Evolutionary conservation across 129 eudicot species (phyloP).

Genomic region (Helianthus annuus): DNA sequence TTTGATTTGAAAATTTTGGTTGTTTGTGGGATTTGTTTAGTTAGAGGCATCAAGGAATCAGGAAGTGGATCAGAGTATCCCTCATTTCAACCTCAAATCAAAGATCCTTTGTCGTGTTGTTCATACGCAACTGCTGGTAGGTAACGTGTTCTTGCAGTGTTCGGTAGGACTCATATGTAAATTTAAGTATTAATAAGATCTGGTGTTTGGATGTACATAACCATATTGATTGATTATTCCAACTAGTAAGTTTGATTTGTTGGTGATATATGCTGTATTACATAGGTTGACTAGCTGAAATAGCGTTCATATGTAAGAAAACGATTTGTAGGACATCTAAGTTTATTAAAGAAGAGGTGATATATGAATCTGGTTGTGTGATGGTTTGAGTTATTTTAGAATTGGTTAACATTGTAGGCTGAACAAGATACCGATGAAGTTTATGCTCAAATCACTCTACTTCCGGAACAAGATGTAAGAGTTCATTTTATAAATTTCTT

Average conservation of each 20-base stretch:
- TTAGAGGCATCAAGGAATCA: constrained; percentile 86
- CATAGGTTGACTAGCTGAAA: constrained; percentile 5
- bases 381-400: constrained; percentile 16
- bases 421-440: constrained; percentile 96
- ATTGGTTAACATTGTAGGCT: constrained; percentile 56
- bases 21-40: constrained; percentile 41
- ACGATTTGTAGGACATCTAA: not conserved
- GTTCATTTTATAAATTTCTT: constrained; percentile 3
- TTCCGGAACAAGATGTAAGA: constrained; percentile 82
- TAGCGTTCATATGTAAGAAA: constrained; percentile 6
- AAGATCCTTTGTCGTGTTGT: constrained; percentile 86
- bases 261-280: constrained; percentile 2
- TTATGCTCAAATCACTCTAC: constrained; percentile 81
- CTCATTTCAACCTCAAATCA: constrained; percentile 57
- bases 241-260: not conserved
- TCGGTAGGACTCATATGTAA: too few relatives aligned
- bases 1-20: constrained; percentile 7
- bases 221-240: not conserved
- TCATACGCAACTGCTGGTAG: constrained; percentile 69
- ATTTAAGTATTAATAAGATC: not conserved
- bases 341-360: not conserved
- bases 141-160: constrained; percentile 11
- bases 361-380: not conserved
- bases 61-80: constrained; percentile 66
- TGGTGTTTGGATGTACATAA: not conserved